A percentile compares a stretch with the other conserved stretches of the same genome.
phyloP scores from a whole-genome alignment of 768 basidiomycete genomes.

The Amanita brunnescens region DNA sequence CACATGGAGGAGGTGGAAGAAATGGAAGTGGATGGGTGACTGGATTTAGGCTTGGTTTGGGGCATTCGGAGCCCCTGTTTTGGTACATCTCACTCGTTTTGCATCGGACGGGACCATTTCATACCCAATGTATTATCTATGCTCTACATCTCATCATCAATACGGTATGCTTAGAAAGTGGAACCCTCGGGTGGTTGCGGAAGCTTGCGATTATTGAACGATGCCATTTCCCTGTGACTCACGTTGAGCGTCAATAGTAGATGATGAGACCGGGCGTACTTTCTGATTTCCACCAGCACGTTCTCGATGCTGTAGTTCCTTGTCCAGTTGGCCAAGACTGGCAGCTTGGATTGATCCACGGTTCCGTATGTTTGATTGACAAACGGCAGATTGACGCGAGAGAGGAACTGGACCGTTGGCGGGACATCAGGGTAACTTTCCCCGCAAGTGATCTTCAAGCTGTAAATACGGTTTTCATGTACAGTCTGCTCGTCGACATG shows the following conservation, averaged over 20 bases:
- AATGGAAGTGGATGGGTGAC: slow-evolving; percentile 22
- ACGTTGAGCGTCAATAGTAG: background rate
- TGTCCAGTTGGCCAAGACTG: slow-evolving; percentile 69
- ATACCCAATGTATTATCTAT: slow-evolving; percentile 1
- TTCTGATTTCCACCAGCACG: slow-evolving; percentile 86
- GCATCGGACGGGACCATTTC: too few species aligned
- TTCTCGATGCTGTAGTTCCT: slow-evolving; percentile 76
- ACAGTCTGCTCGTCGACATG: slow-evolving; percentile 54
- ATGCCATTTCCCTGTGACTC: slow-evolving; percentile 80
- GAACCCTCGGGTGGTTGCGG: slow-evolving; percentile 92
- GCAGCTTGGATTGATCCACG: slow-evolving; percentile 67
- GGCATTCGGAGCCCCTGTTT: background rate
- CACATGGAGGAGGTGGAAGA: slow-evolving; percentile 11
- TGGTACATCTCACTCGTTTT: background rate
- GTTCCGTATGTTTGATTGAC: slow-evolving; percentile 68
- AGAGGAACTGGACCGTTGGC: slow-evolving; percentile 79
- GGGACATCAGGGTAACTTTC: slow-evolving; percentile 66
- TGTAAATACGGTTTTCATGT: slow-evolving; percentile 98
- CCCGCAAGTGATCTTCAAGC: slow-evolving; percentile 83
- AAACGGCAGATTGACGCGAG: slow-evolving; percentile 89
- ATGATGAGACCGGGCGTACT: slow-evolving; percentile 39
- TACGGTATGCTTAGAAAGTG: slow-evolving; percentile 56
- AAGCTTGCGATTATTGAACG: slow-evolving; percentile 84
- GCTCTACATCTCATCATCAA: background rate
- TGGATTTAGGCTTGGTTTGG: background rate